Conservation (phyloP, 306 rosid genomes). For the Bauhinia variegata region DNA sequence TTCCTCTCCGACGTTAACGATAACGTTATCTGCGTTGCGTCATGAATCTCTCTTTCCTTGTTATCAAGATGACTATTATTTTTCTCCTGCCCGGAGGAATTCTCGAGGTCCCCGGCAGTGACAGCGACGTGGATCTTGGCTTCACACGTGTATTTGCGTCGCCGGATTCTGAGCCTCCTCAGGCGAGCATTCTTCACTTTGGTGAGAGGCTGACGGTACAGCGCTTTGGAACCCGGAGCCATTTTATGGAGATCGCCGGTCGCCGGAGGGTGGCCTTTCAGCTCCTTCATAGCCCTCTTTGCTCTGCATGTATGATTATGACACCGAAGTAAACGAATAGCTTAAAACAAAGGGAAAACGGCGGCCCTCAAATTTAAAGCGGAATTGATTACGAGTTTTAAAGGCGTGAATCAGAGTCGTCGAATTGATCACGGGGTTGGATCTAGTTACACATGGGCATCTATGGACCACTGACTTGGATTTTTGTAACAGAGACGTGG, state of each 20-base stretch:
- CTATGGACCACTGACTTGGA: constrained; percentile 43
- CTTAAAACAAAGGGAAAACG: not conserved
- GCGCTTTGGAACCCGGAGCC: constrained; percentile 5
- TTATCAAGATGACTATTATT: not conserved
- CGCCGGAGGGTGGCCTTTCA: constrained; percentile 13
- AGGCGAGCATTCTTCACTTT: constrained; percentile 36
- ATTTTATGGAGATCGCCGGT: constrained; percentile 6
- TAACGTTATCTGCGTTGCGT: constrained; percentile 42
- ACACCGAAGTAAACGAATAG: not conserved
- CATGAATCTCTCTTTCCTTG: constrained; percentile 22
- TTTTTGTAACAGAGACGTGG: constrained; percentile 59
- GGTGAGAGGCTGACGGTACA: constrained; percentile 16
- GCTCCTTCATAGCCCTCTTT: constrained; percentile 24
- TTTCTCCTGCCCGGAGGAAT: not conserved
- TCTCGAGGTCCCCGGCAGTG: not conserved
- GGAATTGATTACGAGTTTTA: constrained; percentile 18
- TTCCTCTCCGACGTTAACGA: constrained; percentile 37
- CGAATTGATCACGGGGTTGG: not conserved
- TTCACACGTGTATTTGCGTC: constrained; percentile 53
- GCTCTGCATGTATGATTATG: constrained; percentile 25
- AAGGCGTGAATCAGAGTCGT: constrained; percentile 45
- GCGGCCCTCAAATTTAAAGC: constrained; percentile 24
- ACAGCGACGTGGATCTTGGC: constrained; percentile 33
- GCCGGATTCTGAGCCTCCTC: constrained; percentile 48
- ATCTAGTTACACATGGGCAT: constrained; percentile 50